Percentiles rank a stretch among this genome's conserved stretches.
These are phyloP conservation scores for Lipomyces chichibuensis DNA, from an alignment of 805 yeast genomes.

Conservation along the genomic window DNA sequence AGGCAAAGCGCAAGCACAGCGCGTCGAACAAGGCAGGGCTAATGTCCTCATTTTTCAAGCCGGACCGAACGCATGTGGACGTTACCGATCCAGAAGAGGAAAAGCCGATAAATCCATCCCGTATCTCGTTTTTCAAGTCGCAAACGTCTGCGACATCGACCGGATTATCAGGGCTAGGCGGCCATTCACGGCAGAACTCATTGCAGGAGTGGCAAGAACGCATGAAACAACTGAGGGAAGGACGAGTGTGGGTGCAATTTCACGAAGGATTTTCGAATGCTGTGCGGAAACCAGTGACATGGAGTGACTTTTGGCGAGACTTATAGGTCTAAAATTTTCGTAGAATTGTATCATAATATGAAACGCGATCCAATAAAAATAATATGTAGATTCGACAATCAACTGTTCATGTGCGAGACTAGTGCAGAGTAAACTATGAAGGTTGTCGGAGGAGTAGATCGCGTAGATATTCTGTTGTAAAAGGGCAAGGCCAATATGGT, in stretches of 20 bases:
- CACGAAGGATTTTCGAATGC: conserved; percentile 90
- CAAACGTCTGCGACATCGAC: neutral
- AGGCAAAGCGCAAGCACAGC: neutral
- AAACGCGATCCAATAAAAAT: too few species aligned
- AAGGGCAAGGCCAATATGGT: too few species aligned
- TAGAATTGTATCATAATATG: neutral
- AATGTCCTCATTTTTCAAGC: neutral
- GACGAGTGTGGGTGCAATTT: conserved; percentile 72
- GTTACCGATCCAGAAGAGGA: neutral
- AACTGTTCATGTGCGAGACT: too few species aligned
- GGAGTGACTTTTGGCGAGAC: conserved; percentile 65
- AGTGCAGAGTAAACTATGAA: too few species aligned
- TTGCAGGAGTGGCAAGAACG: conserved; percentile 13
- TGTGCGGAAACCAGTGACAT: conserved; percentile 73
- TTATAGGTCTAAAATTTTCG: conserved; percentile 23
- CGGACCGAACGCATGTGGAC: neutral
- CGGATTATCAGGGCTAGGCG: neutral
- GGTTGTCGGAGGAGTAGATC: too few species aligned
- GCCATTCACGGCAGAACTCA: conserved; percentile 15
- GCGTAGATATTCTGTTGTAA: too few species aligned
- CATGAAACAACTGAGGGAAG: conserved; percentile 18
- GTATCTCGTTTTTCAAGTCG: conserved; percentile 4
- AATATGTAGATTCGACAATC: too few species aligned
- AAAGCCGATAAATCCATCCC: neutral
- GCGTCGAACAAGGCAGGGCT: neutral